Conservation (phyloP, 768 basidiomycete species). For the Nevesoporus exiguus region DNA sequence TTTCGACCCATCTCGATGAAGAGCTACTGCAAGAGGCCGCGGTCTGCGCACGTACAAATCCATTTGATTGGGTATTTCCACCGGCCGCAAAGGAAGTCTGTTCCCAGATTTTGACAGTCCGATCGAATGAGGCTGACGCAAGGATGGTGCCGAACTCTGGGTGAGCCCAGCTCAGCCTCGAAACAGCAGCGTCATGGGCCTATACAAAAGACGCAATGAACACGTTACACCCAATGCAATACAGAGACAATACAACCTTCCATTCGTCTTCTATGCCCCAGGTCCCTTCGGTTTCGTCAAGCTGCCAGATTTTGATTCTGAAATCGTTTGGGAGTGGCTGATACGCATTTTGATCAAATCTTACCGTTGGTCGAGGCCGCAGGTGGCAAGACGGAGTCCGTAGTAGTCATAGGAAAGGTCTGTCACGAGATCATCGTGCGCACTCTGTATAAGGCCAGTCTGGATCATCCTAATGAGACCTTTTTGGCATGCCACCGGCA, state of each 20-base stretch:
- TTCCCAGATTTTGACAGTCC: conserved; percentile 93
- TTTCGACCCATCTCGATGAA: conserved; percentile 64
- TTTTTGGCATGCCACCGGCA: not conserved
- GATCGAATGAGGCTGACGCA: conserved; percentile 85
- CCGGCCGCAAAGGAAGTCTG: conserved; percentile 41
- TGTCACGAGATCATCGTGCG: conserved; percentile 78
- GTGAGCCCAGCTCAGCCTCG: conserved; percentile 85
- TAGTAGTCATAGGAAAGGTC: conserved; percentile 92
- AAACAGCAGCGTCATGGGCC: conserved; percentile 94
- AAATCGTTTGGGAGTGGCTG: conserved; percentile 11
- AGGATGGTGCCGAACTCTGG: conserved; percentile 88
- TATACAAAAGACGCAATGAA: conserved; percentile 30
- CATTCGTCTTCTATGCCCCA: conserved; percentile 87
- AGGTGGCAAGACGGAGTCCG: conserved; percentile 76
- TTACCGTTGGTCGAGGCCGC: conserved; percentile 78
- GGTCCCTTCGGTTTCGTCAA: conserved; percentile 66
- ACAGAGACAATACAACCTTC: conserved; percentile 57
- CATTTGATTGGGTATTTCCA: conserved; percentile 25
- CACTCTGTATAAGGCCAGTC: conserved; percentile 73
- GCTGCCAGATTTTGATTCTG: conserved; percentile 80
- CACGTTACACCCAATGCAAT: not conserved
- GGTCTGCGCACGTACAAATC: conserved; percentile 14
- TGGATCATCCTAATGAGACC: conserved; percentile 56
- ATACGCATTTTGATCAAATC: conserved; percentile 10
- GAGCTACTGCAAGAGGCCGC: conserved; percentile 20